phyloP scores from a whole-genome alignment of 2,329 filamentous ascomycete genomes.

The Pseudopithomyces maydicus region DNA sequence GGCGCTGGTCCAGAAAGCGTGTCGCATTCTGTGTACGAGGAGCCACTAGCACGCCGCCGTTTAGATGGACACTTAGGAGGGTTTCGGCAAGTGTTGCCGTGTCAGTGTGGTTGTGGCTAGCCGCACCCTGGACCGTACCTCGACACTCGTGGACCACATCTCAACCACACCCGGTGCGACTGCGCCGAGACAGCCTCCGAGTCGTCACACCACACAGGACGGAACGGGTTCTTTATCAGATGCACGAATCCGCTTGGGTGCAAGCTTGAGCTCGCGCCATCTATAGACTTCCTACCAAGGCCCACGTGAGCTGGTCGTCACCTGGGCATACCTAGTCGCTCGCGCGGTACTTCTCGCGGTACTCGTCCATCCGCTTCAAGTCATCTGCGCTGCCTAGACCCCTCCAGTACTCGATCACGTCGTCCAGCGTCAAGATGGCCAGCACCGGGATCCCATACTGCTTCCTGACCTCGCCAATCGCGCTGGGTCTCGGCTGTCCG shows the following conservation, averaged over 20 bases:
- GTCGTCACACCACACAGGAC: neutral
- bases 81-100: constrained; percentile 6
- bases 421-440: constrained; percentile 80
- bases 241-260: neutral
- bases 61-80: neutral
- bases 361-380: constrained; percentile 48
- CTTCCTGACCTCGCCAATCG: constrained; percentile 82
- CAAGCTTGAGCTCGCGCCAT: neutral
- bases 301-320: too few species aligned
- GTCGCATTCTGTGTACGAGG: constrained; percentile 2
- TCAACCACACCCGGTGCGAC: too few species aligned
- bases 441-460: constrained; percentile 84
- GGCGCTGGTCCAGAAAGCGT: neutral
- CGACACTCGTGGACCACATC: too few species aligned
- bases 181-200: neutral
- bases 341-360: constrained; percentile 47
- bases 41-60: constrained; percentile 6
- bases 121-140: too few species aligned
- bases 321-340: constrained; percentile 31
- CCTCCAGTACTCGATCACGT: constrained; percentile 64
- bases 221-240: neutral
- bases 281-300: neutral
- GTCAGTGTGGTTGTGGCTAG: too few species aligned
- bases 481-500: constrained; percentile 72
- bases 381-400: constrained; percentile 52